phyloP scores from a whole-genome alignment of 2,329 filamentous ascomycete species.

The Penicillium sp. region DNA sequence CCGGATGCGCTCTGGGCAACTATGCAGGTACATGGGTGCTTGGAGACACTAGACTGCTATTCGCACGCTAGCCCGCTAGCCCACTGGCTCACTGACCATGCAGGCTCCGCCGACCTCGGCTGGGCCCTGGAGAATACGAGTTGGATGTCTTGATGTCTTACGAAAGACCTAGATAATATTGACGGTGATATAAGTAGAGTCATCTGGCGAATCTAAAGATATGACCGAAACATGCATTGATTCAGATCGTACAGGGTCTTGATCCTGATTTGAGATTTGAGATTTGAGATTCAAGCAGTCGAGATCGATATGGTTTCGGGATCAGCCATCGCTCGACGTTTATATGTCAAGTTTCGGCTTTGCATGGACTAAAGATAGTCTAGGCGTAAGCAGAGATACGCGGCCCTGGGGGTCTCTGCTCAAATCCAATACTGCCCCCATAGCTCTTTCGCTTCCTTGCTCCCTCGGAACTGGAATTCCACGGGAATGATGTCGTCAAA shows the following conservation, averaged over 20 bases:
- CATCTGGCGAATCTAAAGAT: background rate
- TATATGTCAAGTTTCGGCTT: background rate
- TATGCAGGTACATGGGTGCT: background rate
- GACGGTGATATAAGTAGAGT: background rate
- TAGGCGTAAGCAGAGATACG: background rate
- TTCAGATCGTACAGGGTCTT: background rate
- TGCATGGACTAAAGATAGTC: background rate
- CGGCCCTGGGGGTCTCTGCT: constrained; percentile 6
- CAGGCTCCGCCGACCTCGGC: background rate
- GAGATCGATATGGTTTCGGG: background rate
- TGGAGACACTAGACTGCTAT: too few relatives aligned
- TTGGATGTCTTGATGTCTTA: background rate
- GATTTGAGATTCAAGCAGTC: background rate
- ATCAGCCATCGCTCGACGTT: background rate
- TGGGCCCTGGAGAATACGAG: background rate
- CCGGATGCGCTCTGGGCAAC: background rate
- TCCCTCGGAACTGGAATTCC: constrained; percentile 74
- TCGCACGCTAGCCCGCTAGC: background rate
- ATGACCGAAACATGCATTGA: constrained; percentile 4
- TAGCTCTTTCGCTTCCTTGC: constrained; percentile 65
- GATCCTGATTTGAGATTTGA: too few relatives aligned
- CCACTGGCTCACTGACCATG: background rate
- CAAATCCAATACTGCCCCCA: constrained; percentile 81
- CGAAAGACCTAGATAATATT: background rate
- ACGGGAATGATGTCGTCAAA: constrained; percentile 78